phyloP scores from a whole-genome alignment of 345 rosid genomes.

The Carallia brachiata region DNA sequence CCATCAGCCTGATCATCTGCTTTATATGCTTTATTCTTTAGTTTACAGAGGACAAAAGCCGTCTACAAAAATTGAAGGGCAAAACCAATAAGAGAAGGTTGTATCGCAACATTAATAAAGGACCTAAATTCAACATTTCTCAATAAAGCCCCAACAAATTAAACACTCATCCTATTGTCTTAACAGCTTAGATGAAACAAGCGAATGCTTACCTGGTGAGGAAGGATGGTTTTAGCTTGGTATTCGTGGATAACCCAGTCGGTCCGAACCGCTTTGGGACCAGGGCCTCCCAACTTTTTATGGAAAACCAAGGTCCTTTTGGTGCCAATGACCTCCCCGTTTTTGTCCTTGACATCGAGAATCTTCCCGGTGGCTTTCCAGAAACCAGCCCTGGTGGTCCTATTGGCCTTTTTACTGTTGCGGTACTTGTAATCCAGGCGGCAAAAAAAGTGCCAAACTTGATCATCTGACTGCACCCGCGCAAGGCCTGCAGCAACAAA shows the following conservation, averaged over 20 bases:
- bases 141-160: not conserved
- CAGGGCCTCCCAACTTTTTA: not conserved
- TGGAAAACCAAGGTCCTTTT: conserved; percentile 45
- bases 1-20: not conserved
- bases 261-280: not conserved
- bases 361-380: conserved; percentile 46
- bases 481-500: not conserved
- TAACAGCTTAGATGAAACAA: not conserved
- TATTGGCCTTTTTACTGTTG: conserved; percentile 20
- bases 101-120: not conserved
- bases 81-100: not conserved
- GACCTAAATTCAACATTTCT: too few relatives aligned
- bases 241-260: conserved; percentile 33
- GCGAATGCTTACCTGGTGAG: conserved; percentile 2
- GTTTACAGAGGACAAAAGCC: conserved; percentile 19
- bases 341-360: conserved; percentile 24
- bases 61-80: conserved; percentile 1
- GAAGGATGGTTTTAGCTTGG: not conserved
- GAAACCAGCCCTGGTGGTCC: conserved; percentile 34
- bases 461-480: conserved; percentile 1
- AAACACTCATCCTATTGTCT: not conserved
- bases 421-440: not conserved
- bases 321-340: conserved; percentile 29
- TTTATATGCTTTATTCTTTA: conserved; percentile 11
- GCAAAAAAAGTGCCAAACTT: conserved; percentile 41